Conservation (phyloP, 768 basidiomycete species). For the Leucocoprinus birnbaumii region DNA sequence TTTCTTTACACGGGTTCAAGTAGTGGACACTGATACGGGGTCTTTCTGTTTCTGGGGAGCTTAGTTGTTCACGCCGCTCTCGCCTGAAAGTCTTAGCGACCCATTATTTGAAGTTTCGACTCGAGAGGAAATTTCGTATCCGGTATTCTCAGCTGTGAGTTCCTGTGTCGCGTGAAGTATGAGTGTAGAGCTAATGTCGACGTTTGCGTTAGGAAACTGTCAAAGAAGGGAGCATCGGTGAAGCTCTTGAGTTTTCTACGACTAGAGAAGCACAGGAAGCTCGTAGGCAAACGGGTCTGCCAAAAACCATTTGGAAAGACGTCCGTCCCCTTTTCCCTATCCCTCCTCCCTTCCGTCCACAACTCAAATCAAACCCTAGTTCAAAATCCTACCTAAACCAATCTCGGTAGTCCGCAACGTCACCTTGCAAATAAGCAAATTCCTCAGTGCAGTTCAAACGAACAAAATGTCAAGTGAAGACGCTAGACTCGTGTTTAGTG, state of each 20-base stretch:
- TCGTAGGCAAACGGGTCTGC: conserved; percentile 67
- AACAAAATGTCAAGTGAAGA: conserved; percentile 40
- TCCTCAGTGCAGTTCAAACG: conserved; percentile 48
- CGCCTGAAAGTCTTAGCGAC: conserved; percentile 5
- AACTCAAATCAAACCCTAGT: conserved; percentile 34
- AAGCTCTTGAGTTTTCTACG: conserved; percentile 39
- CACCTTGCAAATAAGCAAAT: conserved; percentile 54
- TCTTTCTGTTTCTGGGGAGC: background rate
- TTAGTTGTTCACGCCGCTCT: conserved; percentile 12
- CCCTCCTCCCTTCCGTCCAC: background rate
- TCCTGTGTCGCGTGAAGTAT: background rate
- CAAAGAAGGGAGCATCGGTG: conserved; percentile 35
- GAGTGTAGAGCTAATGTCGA: background rate
- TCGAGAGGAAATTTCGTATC: background rate
- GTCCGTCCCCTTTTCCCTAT: conserved; percentile 35
- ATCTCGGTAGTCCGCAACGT: conserved; percentile 69
- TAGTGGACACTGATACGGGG: no score
- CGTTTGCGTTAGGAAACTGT: conserved; percentile 16
- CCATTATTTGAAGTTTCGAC: conserved; percentile 1
- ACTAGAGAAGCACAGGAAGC: conserved; percentile 42
- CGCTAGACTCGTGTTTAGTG: conserved; percentile 69
- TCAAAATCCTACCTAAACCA: conserved; percentile 65
- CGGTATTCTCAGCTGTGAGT: conserved; percentile 11
- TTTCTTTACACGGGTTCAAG: no score
- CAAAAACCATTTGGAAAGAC: conserved; percentile 68